Percentiles rank a stretch among this genome's conserved stretches.
Evolutionary conservation across 2,329 filamentous ascomycete genomes (phyloP).

Genomic region (Apiospora arundinis): DNA sequence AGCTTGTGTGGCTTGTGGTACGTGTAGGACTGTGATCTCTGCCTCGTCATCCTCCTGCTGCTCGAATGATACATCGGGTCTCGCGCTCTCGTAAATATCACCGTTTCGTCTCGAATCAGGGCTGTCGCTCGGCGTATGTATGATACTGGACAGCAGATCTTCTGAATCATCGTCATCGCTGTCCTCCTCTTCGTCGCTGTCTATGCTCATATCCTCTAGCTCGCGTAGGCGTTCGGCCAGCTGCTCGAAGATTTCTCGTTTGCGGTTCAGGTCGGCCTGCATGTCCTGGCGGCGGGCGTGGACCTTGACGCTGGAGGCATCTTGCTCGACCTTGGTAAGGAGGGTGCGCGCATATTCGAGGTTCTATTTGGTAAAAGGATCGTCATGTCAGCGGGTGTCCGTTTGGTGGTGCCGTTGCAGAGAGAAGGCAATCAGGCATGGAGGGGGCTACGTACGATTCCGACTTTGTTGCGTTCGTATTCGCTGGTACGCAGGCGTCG

Average conservation of each 20-base stretch:
- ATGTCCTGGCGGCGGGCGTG: conserved; percentile 63
- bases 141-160: conserved; percentile 61
- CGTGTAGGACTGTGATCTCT: conserved; percentile 31
- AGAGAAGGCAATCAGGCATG: background rate
- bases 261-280: conserved; percentile 68
- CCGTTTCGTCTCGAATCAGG: conserved; percentile 45
- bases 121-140: conserved; percentile 61
- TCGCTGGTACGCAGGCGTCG: conserved; percentile 63
- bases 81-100: conserved; percentile 24
- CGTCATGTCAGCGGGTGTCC: conserved; percentile 10
- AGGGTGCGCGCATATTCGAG: conserved; percentile 73
- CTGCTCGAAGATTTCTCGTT: conserved; percentile 70
- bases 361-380: conserved; percentile 55
- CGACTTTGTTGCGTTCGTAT: conserved; percentile 68
- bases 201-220: conserved; percentile 64
- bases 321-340: conserved; percentile 74
- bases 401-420: background rate
- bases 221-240: conserved; percentile 72
- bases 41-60: conserved; percentile 24
- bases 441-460: conserved; percentile 48
- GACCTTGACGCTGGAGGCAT: conserved; percentile 64
- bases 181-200: conserved; percentile 45
- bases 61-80: background rate
- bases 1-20: conserved; percentile 23
- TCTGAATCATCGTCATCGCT: conserved; percentile 63